These are phyloP conservation scores for Suhomyces sp. DNA, from an alignment of 805 yeast genomes.

Conservation along the genomic window DNA sequence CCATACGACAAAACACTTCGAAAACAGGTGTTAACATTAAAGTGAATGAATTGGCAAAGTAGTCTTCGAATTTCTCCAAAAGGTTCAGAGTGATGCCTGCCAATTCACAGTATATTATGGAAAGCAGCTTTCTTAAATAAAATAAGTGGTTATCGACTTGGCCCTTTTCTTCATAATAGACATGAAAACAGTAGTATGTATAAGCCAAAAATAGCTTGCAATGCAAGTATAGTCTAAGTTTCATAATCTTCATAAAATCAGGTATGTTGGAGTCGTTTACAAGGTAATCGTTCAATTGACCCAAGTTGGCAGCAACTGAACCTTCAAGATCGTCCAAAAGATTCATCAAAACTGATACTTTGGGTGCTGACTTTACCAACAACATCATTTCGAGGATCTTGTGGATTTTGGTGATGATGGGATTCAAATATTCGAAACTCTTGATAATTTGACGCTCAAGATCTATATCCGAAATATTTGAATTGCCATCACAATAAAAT, in stretches of 20 bases:
- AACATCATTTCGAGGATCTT: slow-evolving; percentile 20
- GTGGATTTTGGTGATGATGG: slow-evolving; percentile 28
- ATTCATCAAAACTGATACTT: slow-evolving; percentile 25
- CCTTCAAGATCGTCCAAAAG: slow-evolving; percentile 34
- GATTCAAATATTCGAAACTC: slow-evolving; percentile 29
- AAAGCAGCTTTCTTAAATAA: slow-evolving; percentile 15
- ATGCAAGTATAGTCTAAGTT: slow-evolving; percentile 14
- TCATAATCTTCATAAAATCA: slow-evolving; percentile 5
- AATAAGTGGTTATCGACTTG: slow-evolving; percentile 12
- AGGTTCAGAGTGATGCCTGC: slow-evolving; percentile 1
- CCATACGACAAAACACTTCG: slow-evolving; percentile 1
- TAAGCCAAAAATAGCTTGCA: slow-evolving; percentile 13
- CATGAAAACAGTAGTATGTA: slow-evolving; percentile 16
- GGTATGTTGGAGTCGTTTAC: slow-evolving; percentile 13
- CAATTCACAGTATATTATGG: slow-evolving; percentile 15
- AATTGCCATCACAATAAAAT: slow-evolving; percentile 28
- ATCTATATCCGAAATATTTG: slow-evolving; percentile 33
- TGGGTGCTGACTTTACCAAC: not conserved
- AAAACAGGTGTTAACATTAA: slow-evolving; percentile 7
- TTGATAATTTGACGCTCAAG: slow-evolving; percentile 43
- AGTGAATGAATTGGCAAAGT: slow-evolving; percentile 2
- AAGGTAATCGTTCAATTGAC: slow-evolving; percentile 22
- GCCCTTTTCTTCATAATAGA: slow-evolving; percentile 16
- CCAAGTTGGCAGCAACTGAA: slow-evolving; percentile 39
- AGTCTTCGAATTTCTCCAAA: not conserved